Percentiles rank a stretch among this genome's conserved stretches.
These are phyloP conservation scores for Amanita molliuscula DNA, from an alignment of 768 basidiomycete species.

Conservation along the genomic window DNA sequence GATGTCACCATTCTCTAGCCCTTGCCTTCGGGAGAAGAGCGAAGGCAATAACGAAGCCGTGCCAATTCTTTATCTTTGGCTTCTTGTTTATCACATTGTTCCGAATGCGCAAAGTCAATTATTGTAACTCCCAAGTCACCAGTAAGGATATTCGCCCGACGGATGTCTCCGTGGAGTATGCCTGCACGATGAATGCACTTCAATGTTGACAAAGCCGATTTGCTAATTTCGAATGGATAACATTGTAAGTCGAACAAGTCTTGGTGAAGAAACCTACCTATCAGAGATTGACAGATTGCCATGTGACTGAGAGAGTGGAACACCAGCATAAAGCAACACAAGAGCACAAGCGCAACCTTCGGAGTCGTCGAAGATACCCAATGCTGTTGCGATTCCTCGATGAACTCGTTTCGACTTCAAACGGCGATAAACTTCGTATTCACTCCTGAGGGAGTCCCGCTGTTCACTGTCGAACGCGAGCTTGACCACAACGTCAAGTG, in stretches of 20 bases:
- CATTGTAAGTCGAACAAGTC: constrained; percentile 6
- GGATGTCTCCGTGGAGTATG: constrained; percentile 13
- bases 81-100: constrained; percentile 9
- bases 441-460: constrained; percentile 10
- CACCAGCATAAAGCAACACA: constrained; percentile 9
- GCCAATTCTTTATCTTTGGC: constrained; percentile 9
- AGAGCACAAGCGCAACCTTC: constrained; percentile 11
- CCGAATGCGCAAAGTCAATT: constrained; percentile 11
- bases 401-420: constrained; percentile 10
- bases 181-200: constrained; percentile 11
- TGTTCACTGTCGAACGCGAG: constrained; percentile 11
- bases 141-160: constrained; percentile 11
- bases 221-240: constrained; percentile 8
- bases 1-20: too few species aligned
- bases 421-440: constrained; percentile 11
- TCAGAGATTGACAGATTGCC: constrained; percentile 7
- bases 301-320: constrained; percentile 1
- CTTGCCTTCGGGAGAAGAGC: too few species aligned
- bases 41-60: constrained; percentile 8
- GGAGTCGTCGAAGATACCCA: constrained; percentile 12
- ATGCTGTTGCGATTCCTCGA: constrained; percentile 9
- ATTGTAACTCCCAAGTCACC: constrained; percentile 10
- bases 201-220: constrained; percentile 9
- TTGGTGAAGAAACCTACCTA: constrained; percentile 9
- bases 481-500: constrained; percentile 12